phyloP scores from a whole-genome alignment of 1,139 yeast species.

The Taiozyma sp. region DNA sequence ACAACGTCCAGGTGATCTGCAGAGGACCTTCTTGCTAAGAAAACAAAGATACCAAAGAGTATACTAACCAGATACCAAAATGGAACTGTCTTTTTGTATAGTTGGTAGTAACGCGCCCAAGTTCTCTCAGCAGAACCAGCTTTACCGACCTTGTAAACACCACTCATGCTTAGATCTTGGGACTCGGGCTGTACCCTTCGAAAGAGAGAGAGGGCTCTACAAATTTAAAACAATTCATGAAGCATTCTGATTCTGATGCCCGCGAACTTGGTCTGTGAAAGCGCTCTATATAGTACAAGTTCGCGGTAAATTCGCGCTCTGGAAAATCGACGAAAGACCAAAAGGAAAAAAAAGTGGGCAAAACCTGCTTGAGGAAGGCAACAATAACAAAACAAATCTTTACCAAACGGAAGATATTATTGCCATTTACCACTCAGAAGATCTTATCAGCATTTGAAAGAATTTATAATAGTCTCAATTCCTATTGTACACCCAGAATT shows the following conservation, averaged over 20 bases:
- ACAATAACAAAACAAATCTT: background rate
- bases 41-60: slow-evolving; percentile 17
- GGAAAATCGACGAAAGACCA: background rate
- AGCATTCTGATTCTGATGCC: no score
- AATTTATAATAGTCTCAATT: background rate
- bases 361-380: background rate
- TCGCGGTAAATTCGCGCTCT: background rate
- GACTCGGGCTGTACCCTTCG: background rate
- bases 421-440: background rate
- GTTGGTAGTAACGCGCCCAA: background rate
- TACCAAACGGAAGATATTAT: background rate
- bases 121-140: background rate
- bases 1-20: slow-evolving; percentile 14
- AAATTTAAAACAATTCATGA: no score
- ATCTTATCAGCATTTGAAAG: background rate
- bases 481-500: background rate
- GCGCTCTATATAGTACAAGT: background rate
- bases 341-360: background rate
- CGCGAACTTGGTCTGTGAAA: background rate
- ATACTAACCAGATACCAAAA: slow-evolving; percentile 16
- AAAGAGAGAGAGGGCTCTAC: no score
- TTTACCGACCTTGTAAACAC: background rate
- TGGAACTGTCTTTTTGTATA: slow-evolving; percentile 13
- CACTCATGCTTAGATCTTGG: background rate
- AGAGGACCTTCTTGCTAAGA: slow-evolving; percentile 5